Evolutionary conservation across 2,329 filamentous ascomycete species (phyloP).

Genomic region (Pseudohalonectria lignicola): DNA sequence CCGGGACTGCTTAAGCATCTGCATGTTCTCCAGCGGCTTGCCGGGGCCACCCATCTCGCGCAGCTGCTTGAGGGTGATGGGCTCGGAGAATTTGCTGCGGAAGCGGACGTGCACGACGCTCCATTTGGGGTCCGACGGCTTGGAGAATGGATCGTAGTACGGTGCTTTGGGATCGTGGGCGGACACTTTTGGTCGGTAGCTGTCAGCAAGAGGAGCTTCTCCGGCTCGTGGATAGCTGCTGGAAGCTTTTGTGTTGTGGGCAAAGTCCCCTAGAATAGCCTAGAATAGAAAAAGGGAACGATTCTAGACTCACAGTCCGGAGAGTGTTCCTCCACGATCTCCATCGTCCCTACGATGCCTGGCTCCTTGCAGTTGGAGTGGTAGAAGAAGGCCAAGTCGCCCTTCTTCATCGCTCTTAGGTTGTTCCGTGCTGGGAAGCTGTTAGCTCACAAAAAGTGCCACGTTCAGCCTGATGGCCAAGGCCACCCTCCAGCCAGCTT

Average conservation of each 20-base stretch:
- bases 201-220: neutral
- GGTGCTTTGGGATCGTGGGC: conserved; percentile 62
- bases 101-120: conserved; percentile 83
- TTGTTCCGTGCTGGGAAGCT: conserved; percentile 61
- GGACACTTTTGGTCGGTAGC: conserved; percentile 33
- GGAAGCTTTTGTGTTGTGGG: neutral
- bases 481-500: too few relatives aligned
- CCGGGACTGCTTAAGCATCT: conserved; percentile 71
- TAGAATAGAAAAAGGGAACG: neutral
- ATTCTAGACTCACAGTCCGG: conserved; percentile 66
- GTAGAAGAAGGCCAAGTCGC: conserved; percentile 93
- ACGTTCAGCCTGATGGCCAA: fast-evolving
- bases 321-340: conserved; percentile 75
- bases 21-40: conserved; percentile 59
- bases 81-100: conserved; percentile 65
- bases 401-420: conserved; percentile 80
- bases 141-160: conserved; percentile 76
- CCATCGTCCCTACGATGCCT: conserved; percentile 79
- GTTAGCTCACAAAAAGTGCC: too few relatives aligned
- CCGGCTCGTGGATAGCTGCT: neutral
- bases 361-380: conserved; percentile 89
- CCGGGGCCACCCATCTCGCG: conserved; percentile 46
- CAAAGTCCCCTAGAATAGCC: too few relatives aligned
- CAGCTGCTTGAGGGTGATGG: conserved; percentile 61
- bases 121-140: conserved; percentile 65